phyloP scores from a whole-genome alignment of 331 rosid genomes.

The Dryas integrifolia region DNA sequence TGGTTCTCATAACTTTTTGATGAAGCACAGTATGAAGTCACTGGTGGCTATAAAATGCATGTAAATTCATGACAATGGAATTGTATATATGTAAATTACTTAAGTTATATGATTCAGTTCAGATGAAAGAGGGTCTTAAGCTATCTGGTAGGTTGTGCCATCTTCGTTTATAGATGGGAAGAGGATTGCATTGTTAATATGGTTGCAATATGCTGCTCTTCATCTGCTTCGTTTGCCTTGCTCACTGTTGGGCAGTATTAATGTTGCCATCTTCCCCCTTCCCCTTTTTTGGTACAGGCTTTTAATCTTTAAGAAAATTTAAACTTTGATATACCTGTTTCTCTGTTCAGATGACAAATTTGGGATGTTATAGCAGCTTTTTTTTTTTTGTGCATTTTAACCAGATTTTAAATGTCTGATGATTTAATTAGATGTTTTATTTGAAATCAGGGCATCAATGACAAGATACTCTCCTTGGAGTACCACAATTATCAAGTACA shows the following conservation, averaged over 20 bases:
- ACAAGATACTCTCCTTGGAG: conserved; percentile 48
- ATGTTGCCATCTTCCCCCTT: neutral
- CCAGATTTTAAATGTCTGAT: neutral
- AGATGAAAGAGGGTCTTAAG: neutral
- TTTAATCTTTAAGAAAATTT: too few species aligned
- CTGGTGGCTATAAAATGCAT: neutral
- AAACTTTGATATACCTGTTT: neutral
- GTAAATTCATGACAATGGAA: neutral
- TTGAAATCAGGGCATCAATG: conserved; percentile 55
- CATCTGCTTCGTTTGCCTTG: neutral
- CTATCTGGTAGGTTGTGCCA: neutral
- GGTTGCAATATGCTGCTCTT: neutral
- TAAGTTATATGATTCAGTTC: neutral
- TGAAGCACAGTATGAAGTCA: neutral
- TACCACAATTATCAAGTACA: conserved; percentile 42
- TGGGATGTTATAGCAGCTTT: neutral
- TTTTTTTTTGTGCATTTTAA: neutral
- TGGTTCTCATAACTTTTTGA: neutral
- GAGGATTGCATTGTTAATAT: neutral
- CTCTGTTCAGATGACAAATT: neutral
- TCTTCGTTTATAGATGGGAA: neutral
- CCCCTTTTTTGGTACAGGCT: too few species aligned
- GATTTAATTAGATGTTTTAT: neutral
- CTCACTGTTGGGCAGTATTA: neutral
- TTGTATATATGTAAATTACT: neutral